Conservation (phyloP, 2,329 filamentous ascomycete species). For the Trichoderma afroharzianum region DNA sequence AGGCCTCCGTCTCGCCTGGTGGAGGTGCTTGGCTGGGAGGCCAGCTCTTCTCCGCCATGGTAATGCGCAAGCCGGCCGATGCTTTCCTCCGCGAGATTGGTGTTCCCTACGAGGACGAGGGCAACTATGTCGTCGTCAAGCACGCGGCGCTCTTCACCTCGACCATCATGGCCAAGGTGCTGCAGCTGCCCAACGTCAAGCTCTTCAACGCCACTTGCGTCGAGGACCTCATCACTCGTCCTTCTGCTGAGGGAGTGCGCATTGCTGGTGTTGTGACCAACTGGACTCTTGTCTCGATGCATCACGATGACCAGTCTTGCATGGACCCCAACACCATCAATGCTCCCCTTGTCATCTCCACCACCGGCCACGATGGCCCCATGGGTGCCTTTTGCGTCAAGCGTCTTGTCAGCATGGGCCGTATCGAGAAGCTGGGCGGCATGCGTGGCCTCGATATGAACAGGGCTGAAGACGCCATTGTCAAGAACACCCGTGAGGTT, state of each 20-base stretch:
- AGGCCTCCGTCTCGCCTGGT: conserved; percentile 81
- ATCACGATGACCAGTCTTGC: conserved; percentile 86
- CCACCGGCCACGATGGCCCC: conserved; percentile 85
- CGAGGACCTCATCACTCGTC: conserved; percentile 86
- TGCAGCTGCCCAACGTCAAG: conserved; percentile 86
- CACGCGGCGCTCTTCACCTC: conserved; percentile 90
- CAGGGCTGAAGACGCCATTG: conserved; percentile 84
- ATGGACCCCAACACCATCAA: conserved; percentile 99
- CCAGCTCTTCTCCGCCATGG: conserved; percentile 92
- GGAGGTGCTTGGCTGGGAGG: conserved; percentile 91
- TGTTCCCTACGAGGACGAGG: conserved; percentile 84
- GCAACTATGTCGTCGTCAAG: conserved; percentile 87
- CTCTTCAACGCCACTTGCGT: conserved; percentile 93
- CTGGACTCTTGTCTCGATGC: conserved; percentile 87
- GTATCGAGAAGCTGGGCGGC: conserved; percentile 77
- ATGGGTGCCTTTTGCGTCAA: conserved; percentile 91
- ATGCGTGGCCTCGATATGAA: conserved; percentile 96
- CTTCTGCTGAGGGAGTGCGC: conserved; percentile 53
- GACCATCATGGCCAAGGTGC: conserved; percentile 77
- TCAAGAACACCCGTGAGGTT: conserved; percentile 85
- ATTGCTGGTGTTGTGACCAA: conserved; percentile 91
- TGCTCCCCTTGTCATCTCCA: conserved; percentile 81
- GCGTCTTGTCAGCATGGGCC: conserved; percentile 83
- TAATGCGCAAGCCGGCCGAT: conserved; percentile 90
- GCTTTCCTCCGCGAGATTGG: conserved; percentile 77